Percentiles rank a stretch among this genome's conserved stretches.
Evolutionary conservation across 2,329 filamentous ascomycete genomes (phyloP).

Genomic region (Aureobasidium uvarum): DNA sequence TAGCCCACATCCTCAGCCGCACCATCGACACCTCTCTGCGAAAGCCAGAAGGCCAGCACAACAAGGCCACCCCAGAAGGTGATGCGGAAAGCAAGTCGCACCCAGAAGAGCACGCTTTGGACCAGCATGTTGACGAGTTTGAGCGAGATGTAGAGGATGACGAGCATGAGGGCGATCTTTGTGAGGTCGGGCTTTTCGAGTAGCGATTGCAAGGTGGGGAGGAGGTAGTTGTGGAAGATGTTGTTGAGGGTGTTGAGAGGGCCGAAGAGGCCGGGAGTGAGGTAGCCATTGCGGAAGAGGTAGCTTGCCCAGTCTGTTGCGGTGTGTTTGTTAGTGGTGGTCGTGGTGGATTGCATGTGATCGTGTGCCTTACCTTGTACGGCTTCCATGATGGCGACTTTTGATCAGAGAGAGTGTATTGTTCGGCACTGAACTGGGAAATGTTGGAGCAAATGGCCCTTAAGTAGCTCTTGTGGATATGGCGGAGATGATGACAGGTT

Average conservation of each 20-base stretch:
- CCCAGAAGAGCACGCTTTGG: constrained; percentile 73
- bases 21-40: constrained; percentile 62
- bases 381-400: constrained; percentile 33
- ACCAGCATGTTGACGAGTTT: constrained; percentile 67
- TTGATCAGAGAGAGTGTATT: not conserved
- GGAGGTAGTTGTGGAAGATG: constrained; percentile 33
- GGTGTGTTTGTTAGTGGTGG: constrained; percentile 23
- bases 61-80: constrained; percentile 63
- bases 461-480: not conserved
- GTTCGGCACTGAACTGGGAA: not conserved
- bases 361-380: constrained; percentile 33
- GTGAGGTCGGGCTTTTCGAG: constrained; percentile 47
- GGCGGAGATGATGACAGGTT: not conserved
- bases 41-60: constrained; percentile 56
- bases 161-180: constrained; percentile 56
- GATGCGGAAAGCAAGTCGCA: constrained; percentile 62
- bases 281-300: constrained; percentile 32
- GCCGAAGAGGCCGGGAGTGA: constrained; percentile 30
- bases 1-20: constrained; percentile 58
- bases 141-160: constrained; percentile 62
- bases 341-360: not conserved
- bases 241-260: constrained; percentile 30
- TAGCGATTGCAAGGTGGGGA: constrained; percentile 35
- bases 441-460: not conserved
- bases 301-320: constrained; percentile 37